Conservation (phyloP, 2,329 filamentous ascomycete species). For the Phoma herbarum region DNA sequence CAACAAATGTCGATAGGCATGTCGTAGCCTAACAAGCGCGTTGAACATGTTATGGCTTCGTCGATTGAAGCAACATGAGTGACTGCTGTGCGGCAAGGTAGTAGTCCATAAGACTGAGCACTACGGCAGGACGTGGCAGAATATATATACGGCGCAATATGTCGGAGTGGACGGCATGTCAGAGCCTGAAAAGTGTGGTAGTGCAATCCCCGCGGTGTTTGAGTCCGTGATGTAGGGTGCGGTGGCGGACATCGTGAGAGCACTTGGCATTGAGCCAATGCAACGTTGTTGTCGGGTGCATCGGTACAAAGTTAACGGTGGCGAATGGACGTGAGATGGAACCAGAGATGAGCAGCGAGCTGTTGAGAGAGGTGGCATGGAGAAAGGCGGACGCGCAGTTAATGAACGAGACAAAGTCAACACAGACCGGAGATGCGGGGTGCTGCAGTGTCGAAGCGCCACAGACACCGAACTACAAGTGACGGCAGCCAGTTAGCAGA, state of each 20-base stretch:
- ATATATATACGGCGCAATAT: background rate
- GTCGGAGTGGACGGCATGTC: background rate
- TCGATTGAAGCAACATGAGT: too few relatives aligned
- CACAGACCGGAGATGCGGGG: background rate
- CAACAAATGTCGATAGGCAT: too few relatives aligned
- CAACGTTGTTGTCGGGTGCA: background rate
- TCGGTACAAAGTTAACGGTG: background rate
- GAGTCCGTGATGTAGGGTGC: background rate
- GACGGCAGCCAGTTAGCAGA: background rate
- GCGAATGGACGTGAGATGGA: background rate
- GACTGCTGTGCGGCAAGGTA: background rate
- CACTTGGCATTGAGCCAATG: background rate
- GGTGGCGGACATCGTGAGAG: conserved; percentile 1
- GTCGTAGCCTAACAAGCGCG: too few relatives aligned
- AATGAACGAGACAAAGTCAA: background rate
- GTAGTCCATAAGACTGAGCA: background rate
- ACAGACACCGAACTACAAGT: background rate
- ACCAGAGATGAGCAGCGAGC: background rate
- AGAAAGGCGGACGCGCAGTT: background rate
- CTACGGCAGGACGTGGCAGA: background rate
- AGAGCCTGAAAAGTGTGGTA: background rate
- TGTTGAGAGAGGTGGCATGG: background rate
- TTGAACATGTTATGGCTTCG: too few relatives aligned
- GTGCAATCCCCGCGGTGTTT: background rate
- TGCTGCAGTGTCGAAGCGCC: background rate